Evolutionary conservation across 768 basidiomycete genomes (phyloP).

Genomic region (Termitomyces sp.): DNA sequence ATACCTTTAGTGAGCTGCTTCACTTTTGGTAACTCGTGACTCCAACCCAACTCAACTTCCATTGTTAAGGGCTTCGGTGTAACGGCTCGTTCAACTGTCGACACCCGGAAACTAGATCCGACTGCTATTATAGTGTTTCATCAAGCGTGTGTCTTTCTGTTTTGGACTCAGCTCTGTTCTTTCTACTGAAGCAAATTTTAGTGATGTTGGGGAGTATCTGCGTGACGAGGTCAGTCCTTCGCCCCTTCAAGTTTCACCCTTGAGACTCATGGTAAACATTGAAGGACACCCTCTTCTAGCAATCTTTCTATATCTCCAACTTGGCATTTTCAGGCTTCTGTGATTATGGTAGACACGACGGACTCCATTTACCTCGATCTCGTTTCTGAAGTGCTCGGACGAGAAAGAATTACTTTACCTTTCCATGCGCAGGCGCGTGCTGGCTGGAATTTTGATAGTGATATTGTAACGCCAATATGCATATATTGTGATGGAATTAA

Average conservation of each 20-base stretch:
- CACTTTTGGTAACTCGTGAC: not conserved
- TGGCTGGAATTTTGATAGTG: constrained; percentile 5
- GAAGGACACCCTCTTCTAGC: constrained; percentile 77
- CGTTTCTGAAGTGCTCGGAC: constrained; percentile 44
- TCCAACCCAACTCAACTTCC: not conserved
- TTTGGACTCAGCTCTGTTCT: not conserved
- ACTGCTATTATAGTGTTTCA: constrained; percentile 98
- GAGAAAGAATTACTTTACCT: constrained; percentile 18
- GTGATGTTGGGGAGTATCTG: constrained; percentile 97
- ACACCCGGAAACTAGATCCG: constrained; percentile 95
- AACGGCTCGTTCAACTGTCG: constrained; percentile 90
- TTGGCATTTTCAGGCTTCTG: not conserved
- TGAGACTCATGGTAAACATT: constrained; percentile 8
- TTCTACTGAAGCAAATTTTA: constrained; percentile 23
- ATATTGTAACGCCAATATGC: not conserved
- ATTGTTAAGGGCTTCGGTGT: constrained; percentile 87
- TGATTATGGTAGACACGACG: constrained; percentile 11
- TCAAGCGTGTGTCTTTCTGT: constrained; percentile 66
- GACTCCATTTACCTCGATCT: constrained; percentile 17
- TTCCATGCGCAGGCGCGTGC: constrained; percentile 15
- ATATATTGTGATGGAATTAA: not conserved
- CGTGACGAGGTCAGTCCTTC: constrained; percentile 76
- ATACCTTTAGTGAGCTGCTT: constrained; percentile 71
- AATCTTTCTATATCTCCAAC: not conserved
- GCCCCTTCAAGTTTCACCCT: not conserved